Evolutionary conservation across 257 asterid species (phyloP), one percentile per base, ranked within the genome.

Genomic region (Rehmannia glutinosa): DNA sequence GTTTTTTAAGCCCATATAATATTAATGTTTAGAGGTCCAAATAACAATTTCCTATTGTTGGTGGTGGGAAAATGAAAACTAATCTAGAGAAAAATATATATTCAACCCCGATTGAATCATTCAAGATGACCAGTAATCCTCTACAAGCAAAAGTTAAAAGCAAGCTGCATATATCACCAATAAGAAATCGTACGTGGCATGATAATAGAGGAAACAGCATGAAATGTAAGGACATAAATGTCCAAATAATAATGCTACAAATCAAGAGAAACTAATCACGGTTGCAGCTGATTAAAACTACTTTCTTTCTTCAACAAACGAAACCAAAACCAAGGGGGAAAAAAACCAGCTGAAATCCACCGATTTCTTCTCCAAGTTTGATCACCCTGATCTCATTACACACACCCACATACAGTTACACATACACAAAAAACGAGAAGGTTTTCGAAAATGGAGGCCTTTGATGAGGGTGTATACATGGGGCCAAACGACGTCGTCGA

Each of bases 361-460:
- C 78, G 41, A 55, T 46, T 76, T 62, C 68, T 76, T 47, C 81
- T 72, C 73, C 75, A 72, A 67, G 24, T 67, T 62, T 30, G 42
- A 55, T 77, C 64, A 46, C n/a, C n/a, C n/a, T n/a, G 32, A 62
- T 75, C 79, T 19, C 62, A 62, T 15, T 55, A 23, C 60, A 30
- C 32, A 25, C n/a, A n/a, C n/a, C n/a, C 16, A 19, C 27, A 68
- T 28, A 38, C 19, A 13, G 3, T 6, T 15, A 52, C 35, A 52
- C 51, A 66, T 16, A 54, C 58, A 51, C 1, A 66, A 21, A n/a
- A 52, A 21, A 2, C 3, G 6, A 39, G 6, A n/a, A 7, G 20
- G 16, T 25, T 61, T 24, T 4, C 15, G 21, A 28, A 8, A 65
- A 87, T 87, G 97, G 88, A 81, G 38, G 78, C 85, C 3, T 84